These are phyloP conservation scores for Mrakia blollopis DNA, from an alignment of 768 basidiomycete species.

Conservation along the genomic window DNA sequence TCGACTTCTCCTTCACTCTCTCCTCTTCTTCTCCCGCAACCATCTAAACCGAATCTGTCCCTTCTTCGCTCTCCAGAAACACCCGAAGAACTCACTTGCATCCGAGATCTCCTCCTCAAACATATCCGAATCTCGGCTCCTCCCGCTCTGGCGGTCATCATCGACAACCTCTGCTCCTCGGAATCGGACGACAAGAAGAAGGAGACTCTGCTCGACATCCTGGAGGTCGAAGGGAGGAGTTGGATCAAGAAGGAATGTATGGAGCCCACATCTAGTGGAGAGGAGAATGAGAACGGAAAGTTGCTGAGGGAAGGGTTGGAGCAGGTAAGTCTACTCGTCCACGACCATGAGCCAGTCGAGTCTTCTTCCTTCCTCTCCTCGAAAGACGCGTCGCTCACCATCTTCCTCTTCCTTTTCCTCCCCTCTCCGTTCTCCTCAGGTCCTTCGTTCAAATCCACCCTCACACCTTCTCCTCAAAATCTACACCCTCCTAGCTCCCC, in stretches of 20 bases:
- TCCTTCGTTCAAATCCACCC: neutral
- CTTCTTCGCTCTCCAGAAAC: neutral
- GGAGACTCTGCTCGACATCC: conserved; percentile 12
- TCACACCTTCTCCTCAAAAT: neutral
- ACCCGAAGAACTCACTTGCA: neutral
- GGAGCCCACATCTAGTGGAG: too few species aligned
- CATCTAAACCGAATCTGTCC: too few species aligned
- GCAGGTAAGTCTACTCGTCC: neutral
- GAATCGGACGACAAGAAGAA: conserved; percentile 2
- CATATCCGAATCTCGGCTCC: neutral
- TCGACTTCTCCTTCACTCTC: neutral
- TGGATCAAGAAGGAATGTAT: conserved; percentile 15
- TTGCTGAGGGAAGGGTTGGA: conserved; percentile 6
- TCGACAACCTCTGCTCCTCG: neutral
- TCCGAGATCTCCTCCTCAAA: conserved; percentile 10
- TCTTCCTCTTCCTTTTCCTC: neutral
- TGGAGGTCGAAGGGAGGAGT: neutral
- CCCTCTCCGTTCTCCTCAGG: neutral
- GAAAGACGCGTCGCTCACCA: neutral
- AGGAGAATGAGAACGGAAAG: neutral
- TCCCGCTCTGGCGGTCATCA: neutral
- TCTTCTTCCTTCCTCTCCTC: too few species aligned
- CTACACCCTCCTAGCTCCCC: neutral
- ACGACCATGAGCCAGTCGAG: too few species aligned
- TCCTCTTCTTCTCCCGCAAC: neutral